phyloP scores from a whole-genome alignment of 208 protist species.

The Giardia muris region DNA sequence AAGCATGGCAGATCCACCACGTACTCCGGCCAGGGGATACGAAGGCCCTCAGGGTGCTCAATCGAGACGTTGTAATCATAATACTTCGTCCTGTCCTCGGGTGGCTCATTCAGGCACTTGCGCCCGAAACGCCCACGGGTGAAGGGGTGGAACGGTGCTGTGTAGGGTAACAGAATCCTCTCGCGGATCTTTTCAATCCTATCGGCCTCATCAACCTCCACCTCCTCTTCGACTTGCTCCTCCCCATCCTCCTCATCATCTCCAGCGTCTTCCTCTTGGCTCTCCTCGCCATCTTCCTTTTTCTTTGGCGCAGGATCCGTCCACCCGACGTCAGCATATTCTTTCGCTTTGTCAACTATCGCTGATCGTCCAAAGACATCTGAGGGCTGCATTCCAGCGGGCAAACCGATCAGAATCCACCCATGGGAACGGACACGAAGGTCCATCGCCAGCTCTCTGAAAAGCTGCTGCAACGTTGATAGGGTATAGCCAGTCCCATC shows the following conservation, averaged over 20 bases:
- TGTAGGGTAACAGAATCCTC: slow-evolving; percentile 18
- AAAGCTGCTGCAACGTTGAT: neutral
- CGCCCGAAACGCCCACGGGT: neutral
- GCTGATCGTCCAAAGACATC: neutral
- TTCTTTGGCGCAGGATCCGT: neutral
- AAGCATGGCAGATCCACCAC: slow-evolving; percentile 3
- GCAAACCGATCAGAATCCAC: slow-evolving; percentile 2
- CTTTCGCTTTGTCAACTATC: neutral
- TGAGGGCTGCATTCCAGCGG: neutral
- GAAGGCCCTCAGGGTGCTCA: slow-evolving; percentile 18
- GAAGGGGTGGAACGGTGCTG: neutral
- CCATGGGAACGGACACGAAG: neutral
- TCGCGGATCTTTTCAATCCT: neutral
- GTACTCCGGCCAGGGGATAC: neutral
- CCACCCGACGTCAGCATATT: neutral
- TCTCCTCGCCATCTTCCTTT: slow-evolving; percentile 19
- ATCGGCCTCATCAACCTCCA: neutral
- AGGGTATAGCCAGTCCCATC: neutral
- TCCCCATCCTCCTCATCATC: neutral
- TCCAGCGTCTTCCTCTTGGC: neutral
- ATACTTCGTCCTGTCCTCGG: neutral
- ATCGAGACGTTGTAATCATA: neutral
- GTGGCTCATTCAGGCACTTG: neutral
- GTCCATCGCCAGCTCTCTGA: neutral
- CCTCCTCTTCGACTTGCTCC: neutral